phyloP scores from a whole-genome alignment of 805 yeast species.

The Kodamaea kakaduensis region DNA sequence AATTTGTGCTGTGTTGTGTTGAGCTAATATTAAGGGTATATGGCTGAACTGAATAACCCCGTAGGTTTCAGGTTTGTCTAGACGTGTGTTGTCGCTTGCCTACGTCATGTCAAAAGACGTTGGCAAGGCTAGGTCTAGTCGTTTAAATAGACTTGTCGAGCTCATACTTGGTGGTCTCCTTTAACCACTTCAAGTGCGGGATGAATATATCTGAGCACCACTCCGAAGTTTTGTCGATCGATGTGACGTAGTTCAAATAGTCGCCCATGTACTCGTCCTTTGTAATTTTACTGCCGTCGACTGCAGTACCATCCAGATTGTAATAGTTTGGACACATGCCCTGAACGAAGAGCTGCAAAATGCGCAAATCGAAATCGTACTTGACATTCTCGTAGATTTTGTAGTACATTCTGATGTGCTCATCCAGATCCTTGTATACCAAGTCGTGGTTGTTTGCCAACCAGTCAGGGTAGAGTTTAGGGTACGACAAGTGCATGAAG shows the following conservation, averaged over 20 bases:
- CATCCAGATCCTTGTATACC: conserved; percentile 25
- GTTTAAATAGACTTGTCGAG: conserved; percentile 1
- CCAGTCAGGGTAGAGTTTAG: conserved; percentile 39
- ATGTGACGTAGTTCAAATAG: conserved; percentile 27
- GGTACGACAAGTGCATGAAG: conserved; percentile 61
- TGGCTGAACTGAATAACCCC: too few relatives aligned
- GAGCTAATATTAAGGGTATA: too few relatives aligned
- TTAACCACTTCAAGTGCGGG: conserved; percentile 42
- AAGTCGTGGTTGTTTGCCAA: conserved; percentile 34
- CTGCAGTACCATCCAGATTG: conserved; percentile 21
- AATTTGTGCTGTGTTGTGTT: too few relatives aligned
- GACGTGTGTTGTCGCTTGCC: too few relatives aligned
- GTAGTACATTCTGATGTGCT: conserved; percentile 40
- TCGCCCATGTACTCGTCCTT: conserved; percentile 32
- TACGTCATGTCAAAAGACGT: too few relatives aligned
- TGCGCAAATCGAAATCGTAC: conserved; percentile 41
- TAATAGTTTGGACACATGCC: conserved; percentile 37
- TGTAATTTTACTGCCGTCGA: conserved; percentile 21
- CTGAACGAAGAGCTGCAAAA: conserved; percentile 36
- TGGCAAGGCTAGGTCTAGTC: too few relatives aligned
- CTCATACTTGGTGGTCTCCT: conserved; percentile 30
- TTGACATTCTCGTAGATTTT: conserved; percentile 33
- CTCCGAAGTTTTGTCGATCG: conserved; percentile 19
- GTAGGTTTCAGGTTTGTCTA: too few relatives aligned
- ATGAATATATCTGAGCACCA: conserved; percentile 35